phyloP scores from a whole-genome alignment of 306 rosid genomes.

The Carpinus viminea region DNA sequence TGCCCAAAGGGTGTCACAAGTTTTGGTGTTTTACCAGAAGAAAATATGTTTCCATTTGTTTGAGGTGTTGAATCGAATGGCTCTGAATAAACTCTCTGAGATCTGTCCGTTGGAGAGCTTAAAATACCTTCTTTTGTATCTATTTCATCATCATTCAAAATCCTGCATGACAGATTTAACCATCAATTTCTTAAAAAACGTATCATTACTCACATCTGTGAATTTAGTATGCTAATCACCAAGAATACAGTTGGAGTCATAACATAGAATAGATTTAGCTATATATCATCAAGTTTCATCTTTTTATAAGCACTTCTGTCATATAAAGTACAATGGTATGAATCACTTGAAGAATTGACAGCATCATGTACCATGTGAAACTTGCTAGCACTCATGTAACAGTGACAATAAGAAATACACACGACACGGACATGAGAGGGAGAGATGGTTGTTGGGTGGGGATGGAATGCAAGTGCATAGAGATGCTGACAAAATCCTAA shows the following conservation, averaged over 20 bases:
- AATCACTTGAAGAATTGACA: not conserved
- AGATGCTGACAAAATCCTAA: not conserved
- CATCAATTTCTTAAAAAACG: conserved; percentile 3
- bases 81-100: conserved; percentile 40
- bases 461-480: not conserved
- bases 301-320: not conserved
- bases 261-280: not conserved
- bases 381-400: not conserved
- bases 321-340: not conserved
- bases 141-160: conserved; percentile 53
- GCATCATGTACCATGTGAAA: not conserved
- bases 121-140: conserved; percentile 52
- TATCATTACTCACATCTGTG: not conserved
- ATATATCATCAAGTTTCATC: conserved; percentile 14
- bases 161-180: conserved; percentile 42
- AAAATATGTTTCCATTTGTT: conserved; percentile 49
- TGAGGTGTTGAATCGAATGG: conserved; percentile 53
- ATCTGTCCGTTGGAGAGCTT: conserved; percentile 59
- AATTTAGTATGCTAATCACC: not conserved
- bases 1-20: conserved; percentile 74
- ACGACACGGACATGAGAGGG: not conserved
- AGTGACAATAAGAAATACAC: not conserved
- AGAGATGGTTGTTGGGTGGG: not conserved
- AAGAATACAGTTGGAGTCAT: not conserved
- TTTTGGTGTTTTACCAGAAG: conserved; percentile 62